These are phyloP conservation scores for Cercospora nicotianae DNA, from an alignment of 2,329 filamentous ascomycete species.

Conservation along the genomic window DNA sequence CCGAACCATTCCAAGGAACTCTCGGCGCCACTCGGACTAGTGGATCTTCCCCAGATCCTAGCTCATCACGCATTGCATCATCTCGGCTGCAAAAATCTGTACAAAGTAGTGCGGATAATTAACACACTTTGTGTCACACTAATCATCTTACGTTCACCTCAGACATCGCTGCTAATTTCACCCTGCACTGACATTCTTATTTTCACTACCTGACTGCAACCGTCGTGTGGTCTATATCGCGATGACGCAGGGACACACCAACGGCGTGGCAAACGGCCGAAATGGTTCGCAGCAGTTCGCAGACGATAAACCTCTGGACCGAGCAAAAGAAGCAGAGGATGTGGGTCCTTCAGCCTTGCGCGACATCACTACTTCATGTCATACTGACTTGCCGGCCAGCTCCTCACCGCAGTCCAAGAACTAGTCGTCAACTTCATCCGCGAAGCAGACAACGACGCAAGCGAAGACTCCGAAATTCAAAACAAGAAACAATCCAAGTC, in stretches of 20 bases:
- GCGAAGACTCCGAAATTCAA: constrained; percentile 54
- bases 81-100: constrained; percentile 10
- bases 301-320: constrained; percentile 23
- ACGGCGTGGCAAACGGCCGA: neutral
- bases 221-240: neutral
- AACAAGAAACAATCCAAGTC: constrained; percentile 62
- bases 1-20: neutral
- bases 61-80: constrained; percentile 11
- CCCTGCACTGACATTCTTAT: neutral
- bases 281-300: neutral
- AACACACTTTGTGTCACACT: neutral
- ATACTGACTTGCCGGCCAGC: constrained; percentile 47
- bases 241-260: neutral
- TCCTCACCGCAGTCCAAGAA: constrained; percentile 65
- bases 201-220: neutral
- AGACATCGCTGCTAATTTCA: neutral
- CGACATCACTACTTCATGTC: neutral
- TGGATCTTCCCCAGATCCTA: constrained; percentile 19
- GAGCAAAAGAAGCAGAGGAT: constrained; percentile 41
- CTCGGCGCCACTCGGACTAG: constrained; percentile 16
- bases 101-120: neutral
- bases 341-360: constrained; percentile 25
- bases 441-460: constrained; percentile 65
- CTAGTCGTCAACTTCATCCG: constrained; percentile 71
- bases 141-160: neutral